These are phyloP conservation scores for Alternaria ethzedia DNA, from an alignment of 2,329 filamentous ascomycete genomes.

Conservation along the genomic window DNA sequence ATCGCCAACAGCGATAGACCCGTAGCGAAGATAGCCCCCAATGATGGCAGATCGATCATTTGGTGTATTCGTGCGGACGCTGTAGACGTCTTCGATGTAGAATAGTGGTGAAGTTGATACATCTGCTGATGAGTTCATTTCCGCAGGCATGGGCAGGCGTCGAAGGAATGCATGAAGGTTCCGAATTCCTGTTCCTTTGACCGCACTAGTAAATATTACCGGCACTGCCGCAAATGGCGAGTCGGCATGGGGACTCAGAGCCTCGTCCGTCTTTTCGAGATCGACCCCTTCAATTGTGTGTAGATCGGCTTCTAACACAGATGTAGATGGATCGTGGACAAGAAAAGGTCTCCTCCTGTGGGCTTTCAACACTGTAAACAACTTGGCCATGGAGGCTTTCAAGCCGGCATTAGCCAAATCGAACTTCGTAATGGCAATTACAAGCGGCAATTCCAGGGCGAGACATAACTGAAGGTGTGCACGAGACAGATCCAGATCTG, in stretches of 20 bases:
- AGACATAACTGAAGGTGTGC: conserved; percentile 86
- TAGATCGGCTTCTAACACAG: conserved; percentile 51
- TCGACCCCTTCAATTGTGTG: conserved; percentile 64
- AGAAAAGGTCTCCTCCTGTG: conserved; percentile 77
- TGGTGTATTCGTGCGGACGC: conserved; percentile 55
- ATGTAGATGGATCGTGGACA: conserved; percentile 51
- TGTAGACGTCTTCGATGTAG: conserved; percentile 90
- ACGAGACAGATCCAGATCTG: conserved; percentile 73
- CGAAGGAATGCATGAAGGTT: conserved; percentile 82
- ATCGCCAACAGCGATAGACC: conserved; percentile 78
- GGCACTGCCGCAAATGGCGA: conserved; percentile 67
- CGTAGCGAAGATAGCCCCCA: conserved; percentile 83
- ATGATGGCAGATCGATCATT: conserved; percentile 64
- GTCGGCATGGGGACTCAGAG: conserved; percentile 58
- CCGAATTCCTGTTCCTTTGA: conserved; percentile 82
- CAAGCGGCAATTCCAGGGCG: conserved; percentile 76
- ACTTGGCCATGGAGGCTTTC: too few species aligned
- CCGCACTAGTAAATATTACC: conserved; percentile 84
- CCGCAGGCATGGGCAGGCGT: conserved; percentile 69
- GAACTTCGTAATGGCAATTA: conserved; percentile 87
- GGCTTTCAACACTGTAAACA: conserved; percentile 79
- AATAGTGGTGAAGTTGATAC: conserved; percentile 68
- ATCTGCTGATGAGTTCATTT: conserved; percentile 45
- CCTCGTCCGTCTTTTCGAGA: conserved; percentile 65
- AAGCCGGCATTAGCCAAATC: too few species aligned